phyloP scores from a whole-genome alignment of 2,329 filamentous ascomycete species.

The Polychaeton citri region DNA sequence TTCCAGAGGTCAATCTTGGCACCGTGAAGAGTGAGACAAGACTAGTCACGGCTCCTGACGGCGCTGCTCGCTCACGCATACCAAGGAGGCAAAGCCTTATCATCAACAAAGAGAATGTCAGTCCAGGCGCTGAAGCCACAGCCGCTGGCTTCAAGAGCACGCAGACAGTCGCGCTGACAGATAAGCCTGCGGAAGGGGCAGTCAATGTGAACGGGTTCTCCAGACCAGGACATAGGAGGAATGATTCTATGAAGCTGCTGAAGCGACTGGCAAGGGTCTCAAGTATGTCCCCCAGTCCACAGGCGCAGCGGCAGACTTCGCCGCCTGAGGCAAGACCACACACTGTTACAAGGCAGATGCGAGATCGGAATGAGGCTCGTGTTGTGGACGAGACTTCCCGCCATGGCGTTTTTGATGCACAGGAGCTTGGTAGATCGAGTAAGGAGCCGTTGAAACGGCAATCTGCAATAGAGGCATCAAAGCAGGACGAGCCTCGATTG shows the following conservation, averaged over 20 bases:
- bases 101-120: slow-evolving; percentile 16
- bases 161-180: slow-evolving; percentile 19
- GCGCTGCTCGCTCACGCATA: slow-evolving; percentile 1
- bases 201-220: slow-evolving; percentile 12
- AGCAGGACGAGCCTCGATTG: not conserved
- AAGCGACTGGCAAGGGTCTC: slow-evolving; percentile 32
- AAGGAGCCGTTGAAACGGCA: not conserved
- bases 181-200: slow-evolving; percentile 7
- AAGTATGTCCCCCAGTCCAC: slow-evolving; percentile 32
- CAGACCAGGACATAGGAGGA: slow-evolving; percentile 19
- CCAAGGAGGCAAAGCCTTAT: slow-evolving; percentile 13
- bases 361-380: not conserved
- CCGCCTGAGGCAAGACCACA: not conserved
- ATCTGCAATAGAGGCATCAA: not conserved
- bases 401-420: not conserved
- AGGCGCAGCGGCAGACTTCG: not conserved
- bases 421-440: not conserved
- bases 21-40: not conserved
- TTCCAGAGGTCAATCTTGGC: not conserved
- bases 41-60: slow-evolving; percentile 1
- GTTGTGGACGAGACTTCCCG: not conserved
- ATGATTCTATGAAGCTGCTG: slow-evolving; percentile 34
- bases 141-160: slow-evolving; percentile 18
- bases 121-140: slow-evolving; percentile 3
- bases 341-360: not conserved